Evolutionary conservation across 2,329 filamentous ascomycete species (phyloP).

Genomic region (Aspergillus arachidicola): DNA sequence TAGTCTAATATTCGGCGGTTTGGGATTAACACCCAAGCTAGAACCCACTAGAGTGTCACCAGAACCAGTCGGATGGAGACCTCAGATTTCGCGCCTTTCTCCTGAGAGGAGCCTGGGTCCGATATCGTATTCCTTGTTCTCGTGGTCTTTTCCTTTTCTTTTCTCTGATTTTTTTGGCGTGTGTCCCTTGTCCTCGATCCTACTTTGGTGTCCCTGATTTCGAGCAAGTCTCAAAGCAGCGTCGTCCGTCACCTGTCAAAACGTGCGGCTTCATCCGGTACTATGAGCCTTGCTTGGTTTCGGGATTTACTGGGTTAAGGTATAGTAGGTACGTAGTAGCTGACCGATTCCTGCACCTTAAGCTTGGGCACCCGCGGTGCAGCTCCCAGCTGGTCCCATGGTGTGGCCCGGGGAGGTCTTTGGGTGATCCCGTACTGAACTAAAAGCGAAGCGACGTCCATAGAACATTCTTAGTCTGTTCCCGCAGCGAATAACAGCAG

Average conservation of each 20-base stretch:
- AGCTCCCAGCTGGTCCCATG: constrained; percentile 12
- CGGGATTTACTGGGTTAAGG: constrained; percentile 1
- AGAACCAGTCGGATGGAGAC: constrained; percentile 31
- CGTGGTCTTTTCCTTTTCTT: background rate
- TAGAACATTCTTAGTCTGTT: constrained; percentile 26
- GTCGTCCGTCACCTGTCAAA: constrained; percentile 14
- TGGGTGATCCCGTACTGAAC: constrained; percentile 19
- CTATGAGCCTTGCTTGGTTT: background rate
- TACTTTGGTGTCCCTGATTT: background rate
- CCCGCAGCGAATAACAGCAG: constrained; percentile 10
- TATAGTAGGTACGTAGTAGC: background rate
- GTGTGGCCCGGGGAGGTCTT: constrained; percentile 13
- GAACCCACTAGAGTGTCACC: constrained; percentile 36
- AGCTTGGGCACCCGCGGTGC: constrained; percentile 6
- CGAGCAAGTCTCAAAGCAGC: background rate
- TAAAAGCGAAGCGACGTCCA: constrained; percentile 16
- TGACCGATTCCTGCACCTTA: constrained; percentile 5
- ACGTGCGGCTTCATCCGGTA: constrained; percentile 3
- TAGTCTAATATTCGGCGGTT: constrained; percentile 16
- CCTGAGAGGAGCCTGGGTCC: constrained; percentile 4
- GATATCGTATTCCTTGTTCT: background rate
- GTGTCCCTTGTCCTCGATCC: background rate
- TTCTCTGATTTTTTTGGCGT: background rate
- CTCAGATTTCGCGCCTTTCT: constrained; percentile 21
- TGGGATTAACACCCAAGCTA: constrained; percentile 29